Evolutionary conservation across 1,284 basidiomycete species (phyloP).

Genomic region (Phellopilus nigrolimitatus): DNA sequence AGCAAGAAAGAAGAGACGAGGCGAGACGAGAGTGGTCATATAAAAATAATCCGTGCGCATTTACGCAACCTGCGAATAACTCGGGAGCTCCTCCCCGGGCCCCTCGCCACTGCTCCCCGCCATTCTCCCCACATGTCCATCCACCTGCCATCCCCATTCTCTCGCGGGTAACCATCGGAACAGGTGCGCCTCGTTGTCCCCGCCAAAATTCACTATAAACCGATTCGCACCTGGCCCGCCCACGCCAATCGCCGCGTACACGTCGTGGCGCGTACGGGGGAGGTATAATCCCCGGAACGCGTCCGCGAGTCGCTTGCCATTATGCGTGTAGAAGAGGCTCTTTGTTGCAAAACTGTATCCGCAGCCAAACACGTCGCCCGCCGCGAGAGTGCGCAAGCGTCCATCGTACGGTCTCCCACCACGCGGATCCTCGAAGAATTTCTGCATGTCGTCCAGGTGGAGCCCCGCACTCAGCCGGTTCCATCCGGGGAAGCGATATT

Average conservation of each 20-base stretch:
- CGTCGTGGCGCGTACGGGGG: constrained; percentile 46
- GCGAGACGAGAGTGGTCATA: not conserved
- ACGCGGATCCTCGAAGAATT: constrained; percentile 64
- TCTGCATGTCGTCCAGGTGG: constrained; percentile 66
- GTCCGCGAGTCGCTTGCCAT: constrained; percentile 50
- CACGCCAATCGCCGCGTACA: constrained; percentile 61
- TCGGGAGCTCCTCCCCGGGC: constrained; percentile 32
- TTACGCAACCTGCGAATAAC: constrained; percentile 23
- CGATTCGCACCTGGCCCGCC: constrained; percentile 40
- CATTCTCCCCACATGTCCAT: constrained; percentile 48
- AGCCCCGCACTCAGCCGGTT: constrained; percentile 59
- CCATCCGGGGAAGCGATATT: constrained; percentile 67
- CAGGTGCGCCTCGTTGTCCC: constrained; percentile 27
- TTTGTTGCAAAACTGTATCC: constrained; percentile 54
- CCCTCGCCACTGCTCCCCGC: constrained; percentile 20
- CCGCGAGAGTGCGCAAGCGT: constrained; percentile 29
- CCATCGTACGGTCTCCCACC: constrained; percentile 52
- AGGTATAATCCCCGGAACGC: constrained; percentile 59
- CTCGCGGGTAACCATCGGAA: constrained; percentile 62
- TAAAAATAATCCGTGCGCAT: not conserved
- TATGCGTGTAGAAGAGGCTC: constrained; percentile 60
- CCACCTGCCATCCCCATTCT: constrained; percentile 55
- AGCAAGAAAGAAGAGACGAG: not conserved
- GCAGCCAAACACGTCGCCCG: constrained; percentile 55
- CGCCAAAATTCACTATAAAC: constrained; percentile 63